Evolutionary conservation across 192 early-diverging fungal species (phyloP).

Genomic region (Coemansia asiatica): DNA sequence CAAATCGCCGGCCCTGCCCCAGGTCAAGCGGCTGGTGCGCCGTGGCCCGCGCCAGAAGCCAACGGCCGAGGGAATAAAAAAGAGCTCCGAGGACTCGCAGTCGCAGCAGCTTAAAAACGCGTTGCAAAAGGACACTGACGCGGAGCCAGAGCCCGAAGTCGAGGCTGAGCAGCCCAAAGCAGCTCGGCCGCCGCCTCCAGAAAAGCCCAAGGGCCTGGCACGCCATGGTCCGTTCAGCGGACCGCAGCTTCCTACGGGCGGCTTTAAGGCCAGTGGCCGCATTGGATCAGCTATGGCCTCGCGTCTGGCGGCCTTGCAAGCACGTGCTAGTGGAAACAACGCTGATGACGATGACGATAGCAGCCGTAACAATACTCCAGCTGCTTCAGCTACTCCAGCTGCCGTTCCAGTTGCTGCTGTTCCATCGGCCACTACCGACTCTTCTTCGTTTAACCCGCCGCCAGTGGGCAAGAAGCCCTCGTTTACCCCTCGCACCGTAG

Average conservation of each 20-base stretch:
- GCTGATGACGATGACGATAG: conserved; percentile 21
- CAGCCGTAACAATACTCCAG: neutral
- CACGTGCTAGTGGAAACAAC: conserved; percentile 21
- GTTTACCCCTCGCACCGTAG: conserved; percentile 11
- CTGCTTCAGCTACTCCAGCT: neutral
- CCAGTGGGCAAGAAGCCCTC: conserved; percentile 31
- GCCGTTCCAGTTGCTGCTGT: neutral
- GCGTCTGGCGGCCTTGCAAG: conserved; percentile 51
- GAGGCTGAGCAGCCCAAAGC: conserved; percentile 16
- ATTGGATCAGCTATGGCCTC: conserved; percentile 51
- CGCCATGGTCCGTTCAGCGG: conserved; percentile 29
- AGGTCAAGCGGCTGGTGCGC: conserved; percentile 47
- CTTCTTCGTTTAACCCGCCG: conserved; percentile 7
- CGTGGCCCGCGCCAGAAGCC: conserved; percentile 52
- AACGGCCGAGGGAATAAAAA: conserved; percentile 45
- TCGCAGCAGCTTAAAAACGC: conserved; percentile 42
- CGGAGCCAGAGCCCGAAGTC: conserved; percentile 13
- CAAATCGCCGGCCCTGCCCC: conserved; percentile 38
- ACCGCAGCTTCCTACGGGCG: conserved; percentile 39
- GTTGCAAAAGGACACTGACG: conserved; percentile 40
- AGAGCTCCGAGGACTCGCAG: conserved; percentile 40
- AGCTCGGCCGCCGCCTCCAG: conserved; percentile 23
- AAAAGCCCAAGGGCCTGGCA: conserved; percentile 42
- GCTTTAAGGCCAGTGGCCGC: conserved; percentile 48
- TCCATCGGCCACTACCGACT: neutral